A percentile compares a stretch with the other conserved stretches of the same genome.
These are phyloP conservation scores for Lactarius psammicola DNA, from an alignment of 768 basidiomycete species.

Conservation along the genomic window DNA sequence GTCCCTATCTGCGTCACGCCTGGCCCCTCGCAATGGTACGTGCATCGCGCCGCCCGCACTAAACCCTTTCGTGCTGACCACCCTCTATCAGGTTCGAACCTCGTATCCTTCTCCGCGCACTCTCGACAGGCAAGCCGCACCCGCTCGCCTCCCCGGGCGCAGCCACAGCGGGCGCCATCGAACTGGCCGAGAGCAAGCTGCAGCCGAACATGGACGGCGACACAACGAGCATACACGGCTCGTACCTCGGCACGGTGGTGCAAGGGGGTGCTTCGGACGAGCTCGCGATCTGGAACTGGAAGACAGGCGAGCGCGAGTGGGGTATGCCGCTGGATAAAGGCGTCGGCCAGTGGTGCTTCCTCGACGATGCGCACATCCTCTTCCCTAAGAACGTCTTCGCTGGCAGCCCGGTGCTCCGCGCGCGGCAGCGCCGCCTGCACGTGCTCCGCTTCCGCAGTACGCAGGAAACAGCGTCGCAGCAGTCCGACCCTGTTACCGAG, in stretches of 20 bases:
- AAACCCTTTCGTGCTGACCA: not conserved
- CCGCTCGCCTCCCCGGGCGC: not conserved
- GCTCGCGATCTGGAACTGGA: slow-evolving; percentile 17
- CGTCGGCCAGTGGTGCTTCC: slow-evolving; percentile 13
- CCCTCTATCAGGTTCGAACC: slow-evolving; percentile 3
- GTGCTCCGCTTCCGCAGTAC: not conserved
- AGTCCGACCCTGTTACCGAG: not conserved
- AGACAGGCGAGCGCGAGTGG: slow-evolving; percentile 1
- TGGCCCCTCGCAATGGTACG: slow-evolving; percentile 3
- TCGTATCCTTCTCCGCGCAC: slow-evolving; percentile 5
- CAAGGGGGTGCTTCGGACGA: not conserved
- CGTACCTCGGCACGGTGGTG: slow-evolving; percentile 1
- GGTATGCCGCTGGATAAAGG: slow-evolving; percentile 5
- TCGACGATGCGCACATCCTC: slow-evolving; percentile 11
- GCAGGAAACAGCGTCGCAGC: too few relatives aligned
- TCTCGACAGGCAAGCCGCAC: slow-evolving; percentile 1
- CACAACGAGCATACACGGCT: slow-evolving; percentile 3
- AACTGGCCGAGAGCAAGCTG: not conserved
- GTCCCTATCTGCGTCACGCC: not conserved
- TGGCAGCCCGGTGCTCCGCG: not conserved
- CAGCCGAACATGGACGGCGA: slow-evolving; percentile 4
- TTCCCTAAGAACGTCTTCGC: slow-evolving; percentile 8
- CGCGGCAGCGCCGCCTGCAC: slow-evolving; percentile 1
- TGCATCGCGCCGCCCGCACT: not conserved
- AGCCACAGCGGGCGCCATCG: not conserved